phyloP scores from a whole-genome alignment of 2,329 filamentous ascomycete genomes.

The Xylariaceae sp. region DNA sequence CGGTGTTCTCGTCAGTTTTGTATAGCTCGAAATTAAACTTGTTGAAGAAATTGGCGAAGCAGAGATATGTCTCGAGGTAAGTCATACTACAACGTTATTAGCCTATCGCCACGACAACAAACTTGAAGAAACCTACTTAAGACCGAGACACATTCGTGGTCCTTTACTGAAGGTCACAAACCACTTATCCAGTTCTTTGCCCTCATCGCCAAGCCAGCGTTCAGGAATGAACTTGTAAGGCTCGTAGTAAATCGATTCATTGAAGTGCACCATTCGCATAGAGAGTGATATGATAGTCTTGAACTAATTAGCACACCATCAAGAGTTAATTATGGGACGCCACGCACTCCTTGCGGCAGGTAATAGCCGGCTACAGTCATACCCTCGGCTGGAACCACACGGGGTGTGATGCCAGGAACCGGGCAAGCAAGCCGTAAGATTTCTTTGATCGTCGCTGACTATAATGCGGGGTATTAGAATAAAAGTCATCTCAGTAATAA shows the following conservation, averaged over 20 bases:
- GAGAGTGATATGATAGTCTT: slow-evolving; percentile 21
- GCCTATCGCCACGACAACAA: neutral
- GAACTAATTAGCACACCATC: neutral
- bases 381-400: slow-evolving; percentile 14
- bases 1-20: slow-evolving; percentile 15
- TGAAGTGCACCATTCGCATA: slow-evolving; percentile 19
- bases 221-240: slow-evolving; percentile 22
- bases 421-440: slow-evolving; percentile 17
- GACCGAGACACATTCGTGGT: slow-evolving; percentile 18
- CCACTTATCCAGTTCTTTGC: slow-evolving; percentile 24
- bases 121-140: slow-evolving; percentile 15
- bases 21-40: slow-evolving; percentile 19
- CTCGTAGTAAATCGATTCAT: slow-evolving; percentile 13
- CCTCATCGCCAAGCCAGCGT: slow-evolving; percentile 18
- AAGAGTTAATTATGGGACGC: neutral
- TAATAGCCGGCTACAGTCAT: slow-evolving; percentile 14
- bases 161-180: slow-evolving; percentile 25
- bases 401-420: slow-evolving; percentile 22
- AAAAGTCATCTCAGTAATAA: neutral
- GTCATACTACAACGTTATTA: slow-evolving; percentile 15
- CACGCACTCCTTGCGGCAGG: slow-evolving; percentile 11
- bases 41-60: slow-evolving; percentile 24
- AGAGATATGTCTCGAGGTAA: slow-evolving; percentile 21
- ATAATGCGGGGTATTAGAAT: neutral
- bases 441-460: slow-evolving; percentile 21